These are phyloP conservation scores for Leccinum pseudoinsigne DNA, from an alignment of 1,284 basidiomycete genomes.

Conservation along the genomic window DNA sequence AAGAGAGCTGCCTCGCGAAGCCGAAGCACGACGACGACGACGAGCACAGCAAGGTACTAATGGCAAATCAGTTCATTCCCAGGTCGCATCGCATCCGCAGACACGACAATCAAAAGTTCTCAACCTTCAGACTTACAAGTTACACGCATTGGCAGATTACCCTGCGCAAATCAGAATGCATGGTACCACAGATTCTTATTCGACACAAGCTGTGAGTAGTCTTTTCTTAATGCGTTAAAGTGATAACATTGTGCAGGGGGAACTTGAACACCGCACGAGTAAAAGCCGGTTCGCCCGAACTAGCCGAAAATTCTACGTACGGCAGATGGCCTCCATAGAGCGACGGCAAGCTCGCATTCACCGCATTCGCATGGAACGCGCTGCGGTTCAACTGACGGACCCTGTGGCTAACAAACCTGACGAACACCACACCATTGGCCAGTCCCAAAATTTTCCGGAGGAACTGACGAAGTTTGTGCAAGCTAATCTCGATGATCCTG, in stretches of 20 bases:
- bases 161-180: neutral
- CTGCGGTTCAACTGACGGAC: neutral
- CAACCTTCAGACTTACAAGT: neutral
- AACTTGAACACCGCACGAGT: neutral
- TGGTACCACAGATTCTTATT: no score
- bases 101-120: neutral
- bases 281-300: neutral
- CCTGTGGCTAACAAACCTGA: neutral
- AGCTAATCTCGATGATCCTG: neutral
- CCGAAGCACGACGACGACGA: neutral
- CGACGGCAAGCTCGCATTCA: neutral
- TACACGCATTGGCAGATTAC: neutral
- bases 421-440: conserved; percentile 19
- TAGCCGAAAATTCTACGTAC: neutral
- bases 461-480: conserved; percentile 19
- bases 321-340: neutral
- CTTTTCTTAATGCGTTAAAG: no score
- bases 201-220: no score
- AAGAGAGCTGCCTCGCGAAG: neutral
- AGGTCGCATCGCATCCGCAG: neutral
- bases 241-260: neutral
- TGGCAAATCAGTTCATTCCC: neutral
- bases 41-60: neutral
- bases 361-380: neutral
- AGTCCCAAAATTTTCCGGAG: conserved; percentile 11